These are phyloP conservation scores for Pleurotus tuoliensis DNA, from an alignment of 768 basidiomycete species.

Conservation along the genomic window DNA sequence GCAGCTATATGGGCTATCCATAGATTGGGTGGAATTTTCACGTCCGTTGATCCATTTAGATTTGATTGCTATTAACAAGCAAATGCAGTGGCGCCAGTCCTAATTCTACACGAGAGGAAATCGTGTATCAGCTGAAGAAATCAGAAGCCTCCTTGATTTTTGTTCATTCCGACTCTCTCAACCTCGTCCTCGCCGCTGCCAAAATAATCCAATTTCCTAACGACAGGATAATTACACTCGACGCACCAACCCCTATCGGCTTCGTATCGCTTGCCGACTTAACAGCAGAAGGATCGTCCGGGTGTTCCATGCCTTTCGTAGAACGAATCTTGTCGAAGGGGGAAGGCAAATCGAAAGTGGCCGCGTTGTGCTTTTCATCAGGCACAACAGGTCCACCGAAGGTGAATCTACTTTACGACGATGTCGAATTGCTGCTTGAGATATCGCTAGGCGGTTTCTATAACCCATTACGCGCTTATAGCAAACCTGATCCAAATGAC, in stretches of 20 bases:
- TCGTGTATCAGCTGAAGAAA: conserved; percentile 44
- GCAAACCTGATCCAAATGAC: conserved; percentile 52
- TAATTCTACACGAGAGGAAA: conserved; percentile 46
- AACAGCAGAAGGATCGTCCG: conserved; percentile 20
- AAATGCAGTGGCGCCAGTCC: conserved; percentile 50
- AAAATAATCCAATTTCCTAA: conserved; percentile 27
- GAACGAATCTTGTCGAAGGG: conserved; percentile 42
- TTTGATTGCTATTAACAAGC: conserved; percentile 10
- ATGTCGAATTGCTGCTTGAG: no score
- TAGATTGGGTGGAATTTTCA: conserved; percentile 46
- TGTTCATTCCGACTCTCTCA: conserved; percentile 34
- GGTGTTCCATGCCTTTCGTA: conserved; percentile 22
- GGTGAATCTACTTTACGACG: conserved; percentile 22
- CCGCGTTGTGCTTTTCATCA: conserved; percentile 62
- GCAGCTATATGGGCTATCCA: conserved; percentile 47
- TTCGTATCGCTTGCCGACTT: conserved; percentile 22
- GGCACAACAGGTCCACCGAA: conserved; percentile 69
- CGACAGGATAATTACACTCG: conserved; percentile 37
- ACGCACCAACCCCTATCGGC: conserved; percentile 14
- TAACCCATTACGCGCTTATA: conserved; percentile 52
- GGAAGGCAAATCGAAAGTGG: conserved; percentile 58
- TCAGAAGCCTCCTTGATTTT: conserved; percentile 41
- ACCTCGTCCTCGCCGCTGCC: conserved; percentile 34
- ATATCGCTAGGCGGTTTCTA: conserved; percentile 40
- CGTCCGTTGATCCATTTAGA: conserved; percentile 29